Evolutionary conservation across 2,329 filamentous ascomycete genomes (phyloP).

Genomic region (Fusarium nisikadoi): DNA sequence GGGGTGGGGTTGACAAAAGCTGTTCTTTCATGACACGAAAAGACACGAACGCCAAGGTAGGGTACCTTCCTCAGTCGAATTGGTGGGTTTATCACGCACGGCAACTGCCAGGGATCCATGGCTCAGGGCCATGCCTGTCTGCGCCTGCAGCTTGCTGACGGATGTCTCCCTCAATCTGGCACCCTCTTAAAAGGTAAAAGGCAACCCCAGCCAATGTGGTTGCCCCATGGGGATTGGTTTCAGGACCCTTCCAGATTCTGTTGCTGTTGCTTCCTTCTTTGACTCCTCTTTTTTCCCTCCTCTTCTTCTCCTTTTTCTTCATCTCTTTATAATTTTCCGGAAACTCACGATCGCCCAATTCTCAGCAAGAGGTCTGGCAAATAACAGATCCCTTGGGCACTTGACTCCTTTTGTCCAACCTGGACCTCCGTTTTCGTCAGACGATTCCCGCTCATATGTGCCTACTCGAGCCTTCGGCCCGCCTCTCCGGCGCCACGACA

Average conservation of each 20-base stretch:
- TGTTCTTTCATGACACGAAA: conserved; percentile 16
- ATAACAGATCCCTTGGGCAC: not conserved
- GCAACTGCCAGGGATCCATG: conserved; percentile 22
- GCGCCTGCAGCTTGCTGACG: conserved; percentile 25
- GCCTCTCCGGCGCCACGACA: conserved; percentile 48
- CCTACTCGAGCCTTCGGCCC: conserved; percentile 48
- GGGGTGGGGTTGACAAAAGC: conserved; percentile 33
- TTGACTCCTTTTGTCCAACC: conserved; percentile 29
- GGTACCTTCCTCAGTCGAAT: conserved; percentile 31
- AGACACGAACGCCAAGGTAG: not conserved
- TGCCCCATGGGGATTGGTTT: conserved; percentile 30
- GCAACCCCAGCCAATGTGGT: conserved; percentile 20
- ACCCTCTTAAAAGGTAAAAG: conserved; percentile 1
- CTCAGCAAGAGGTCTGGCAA: not conserved
- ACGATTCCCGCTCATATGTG: conserved; percentile 39
- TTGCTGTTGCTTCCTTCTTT: not conserved
- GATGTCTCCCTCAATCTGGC: conserved; percentile 15
- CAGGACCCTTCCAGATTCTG: conserved; percentile 12
- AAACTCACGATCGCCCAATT: not conserved
- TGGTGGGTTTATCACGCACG: conserved; percentile 27
- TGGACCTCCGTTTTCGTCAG: conserved; percentile 36
- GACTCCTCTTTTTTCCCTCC: conserved; percentile 11
- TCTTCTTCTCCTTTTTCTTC: conserved; percentile 14
- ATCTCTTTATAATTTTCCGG: not conserved
- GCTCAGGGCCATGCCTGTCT: conserved; percentile 3